Evolutionary conservation across 805 yeast genomes (phyloP).

Genomic region (Brettanomyces anomalus): DNA sequence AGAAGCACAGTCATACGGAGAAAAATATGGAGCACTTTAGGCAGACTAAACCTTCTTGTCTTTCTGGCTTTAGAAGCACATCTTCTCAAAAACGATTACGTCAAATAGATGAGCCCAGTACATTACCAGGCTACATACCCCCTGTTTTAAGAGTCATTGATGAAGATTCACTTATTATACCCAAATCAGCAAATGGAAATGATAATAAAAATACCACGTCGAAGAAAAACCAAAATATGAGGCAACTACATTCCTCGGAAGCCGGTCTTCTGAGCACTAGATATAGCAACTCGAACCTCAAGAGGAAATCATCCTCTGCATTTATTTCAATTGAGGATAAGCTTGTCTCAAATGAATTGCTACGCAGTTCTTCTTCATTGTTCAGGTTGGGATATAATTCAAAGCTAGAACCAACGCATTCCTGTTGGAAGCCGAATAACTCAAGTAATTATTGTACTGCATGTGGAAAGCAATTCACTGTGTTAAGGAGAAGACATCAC

Average conservation of each 20-base stretch:
- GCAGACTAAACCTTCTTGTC: too few relatives aligned
- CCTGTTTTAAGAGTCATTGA: constrained; percentile 40
- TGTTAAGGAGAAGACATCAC: constrained; percentile 35
- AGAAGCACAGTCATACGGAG: too few relatives aligned
- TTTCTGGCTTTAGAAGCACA: not conserved
- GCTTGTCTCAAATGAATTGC: not conserved
- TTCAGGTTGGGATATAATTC: not conserved
- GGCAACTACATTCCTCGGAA: not conserved
- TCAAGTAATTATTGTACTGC: constrained; percentile 28
- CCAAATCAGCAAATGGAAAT: not conserved
- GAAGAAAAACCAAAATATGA: not conserved
- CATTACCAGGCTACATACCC: constrained; percentile 40
- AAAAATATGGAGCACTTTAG: too few relatives aligned
- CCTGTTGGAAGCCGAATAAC: constrained; percentile 43
- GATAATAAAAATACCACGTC: too few relatives aligned
- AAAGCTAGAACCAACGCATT: constrained; percentile 37
- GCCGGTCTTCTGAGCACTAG: not conserved
- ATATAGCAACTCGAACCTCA: not conserved
- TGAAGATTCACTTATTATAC: constrained; percentile 1
- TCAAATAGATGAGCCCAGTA: constrained; percentile 39
- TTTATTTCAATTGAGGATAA: not conserved
- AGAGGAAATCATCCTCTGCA: not conserved
- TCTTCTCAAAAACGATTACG: constrained; percentile 7
- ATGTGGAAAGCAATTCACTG: constrained; percentile 19
- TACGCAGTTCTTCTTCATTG: not conserved